Evolutionary conservation across 305 asterid species (phyloP).

Genomic region (Fraxinus platypoda): DNA sequence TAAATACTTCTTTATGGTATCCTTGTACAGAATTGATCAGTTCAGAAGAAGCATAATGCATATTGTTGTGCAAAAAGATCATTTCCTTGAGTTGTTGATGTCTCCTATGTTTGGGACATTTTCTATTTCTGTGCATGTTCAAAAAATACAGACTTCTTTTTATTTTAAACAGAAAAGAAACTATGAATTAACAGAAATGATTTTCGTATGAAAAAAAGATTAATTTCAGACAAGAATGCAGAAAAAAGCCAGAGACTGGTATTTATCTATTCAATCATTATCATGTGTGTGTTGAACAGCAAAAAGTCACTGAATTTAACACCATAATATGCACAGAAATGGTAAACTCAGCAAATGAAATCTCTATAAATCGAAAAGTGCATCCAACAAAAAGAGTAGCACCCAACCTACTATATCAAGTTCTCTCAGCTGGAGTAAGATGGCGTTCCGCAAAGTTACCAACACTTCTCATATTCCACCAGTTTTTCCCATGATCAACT

Average conservation of each 20-base stretch:
- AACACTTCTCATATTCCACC: constrained; percentile 62
- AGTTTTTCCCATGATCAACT: constrained; percentile 40
- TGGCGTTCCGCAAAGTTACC: constrained; percentile 58
- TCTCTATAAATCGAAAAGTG: constrained; percentile 25
- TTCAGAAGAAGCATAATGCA: background rate
- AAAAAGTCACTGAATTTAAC: background rate
- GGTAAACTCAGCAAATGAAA: constrained; percentile 19
- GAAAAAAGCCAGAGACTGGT: background rate
- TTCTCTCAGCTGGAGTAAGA: constrained; percentile 65
- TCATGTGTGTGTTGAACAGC: constrained; percentile 7
- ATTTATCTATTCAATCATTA: background rate
- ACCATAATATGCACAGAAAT: constrained; percentile 28
- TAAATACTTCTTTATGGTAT: background rate
- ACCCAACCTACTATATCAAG: constrained; percentile 42
- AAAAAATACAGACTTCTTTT: background rate
- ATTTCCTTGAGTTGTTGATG: background rate
- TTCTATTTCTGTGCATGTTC: background rate
- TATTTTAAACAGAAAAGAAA: background rate
- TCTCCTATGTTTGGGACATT: background rate
- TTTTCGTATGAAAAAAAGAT: background rate
- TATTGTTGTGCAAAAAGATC: background rate
- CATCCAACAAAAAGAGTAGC: constrained; percentile 8
- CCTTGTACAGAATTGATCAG: background rate
- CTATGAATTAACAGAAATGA: background rate
- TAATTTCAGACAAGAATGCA: background rate